These are phyloP conservation scores for Trichoderma oligosporum DNA, from an alignment of 2,329 filamentous ascomycete species.

Conservation along the genomic window DNA sequence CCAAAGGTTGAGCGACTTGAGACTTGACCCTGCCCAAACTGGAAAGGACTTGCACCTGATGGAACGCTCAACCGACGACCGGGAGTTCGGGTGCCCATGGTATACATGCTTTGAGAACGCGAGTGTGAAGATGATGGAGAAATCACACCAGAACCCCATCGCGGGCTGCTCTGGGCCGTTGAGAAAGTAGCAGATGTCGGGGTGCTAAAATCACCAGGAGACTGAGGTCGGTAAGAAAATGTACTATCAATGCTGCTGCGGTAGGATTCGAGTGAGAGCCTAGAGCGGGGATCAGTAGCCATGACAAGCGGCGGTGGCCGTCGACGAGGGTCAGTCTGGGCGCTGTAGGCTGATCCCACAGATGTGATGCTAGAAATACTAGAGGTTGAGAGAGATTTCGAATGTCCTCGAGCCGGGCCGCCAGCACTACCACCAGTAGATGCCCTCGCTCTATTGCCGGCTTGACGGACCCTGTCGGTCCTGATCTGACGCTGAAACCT, in stretches of 20 bases:
- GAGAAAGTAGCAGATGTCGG: conserved; percentile 82
- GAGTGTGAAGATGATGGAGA: conserved; percentile 71
- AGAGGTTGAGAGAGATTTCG: conserved; percentile 79
- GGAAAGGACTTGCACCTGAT: conserved; percentile 69
- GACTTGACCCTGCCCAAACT: conserved; percentile 56
- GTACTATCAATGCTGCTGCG: conserved; percentile 60
- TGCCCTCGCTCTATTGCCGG: conserved; percentile 68
- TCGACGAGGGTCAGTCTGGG: conserved; percentile 63
- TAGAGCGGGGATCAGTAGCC: conserved; percentile 65
- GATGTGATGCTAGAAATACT: conserved; percentile 77
- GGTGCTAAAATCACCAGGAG: conserved; percentile 73
- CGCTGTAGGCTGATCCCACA: conserved; percentile 60
- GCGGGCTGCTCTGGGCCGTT: conserved; percentile 70
- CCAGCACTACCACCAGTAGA: conserved; percentile 72
- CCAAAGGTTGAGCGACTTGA: conserved; percentile 54
- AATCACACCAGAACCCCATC: conserved; percentile 62
- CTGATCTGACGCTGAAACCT: conserved; percentile 89
- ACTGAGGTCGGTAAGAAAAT: conserved; percentile 60
- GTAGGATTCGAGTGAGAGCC: conserved; percentile 66
- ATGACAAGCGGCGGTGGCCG: conserved; percentile 80
- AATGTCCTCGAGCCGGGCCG: conserved; percentile 72
- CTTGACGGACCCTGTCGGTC: conserved; percentile 75
- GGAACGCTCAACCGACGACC: conserved; percentile 79
- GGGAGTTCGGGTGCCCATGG: conserved; percentile 58
- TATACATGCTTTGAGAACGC: conserved; percentile 69